A percentile compares a stretch with the other conserved stretches of the same genome.
These are phyloP conservation scores for Coemansia aciculifera DNA, from an alignment of 192 early-diverging fungal genomes.

Conservation along the genomic window DNA sequence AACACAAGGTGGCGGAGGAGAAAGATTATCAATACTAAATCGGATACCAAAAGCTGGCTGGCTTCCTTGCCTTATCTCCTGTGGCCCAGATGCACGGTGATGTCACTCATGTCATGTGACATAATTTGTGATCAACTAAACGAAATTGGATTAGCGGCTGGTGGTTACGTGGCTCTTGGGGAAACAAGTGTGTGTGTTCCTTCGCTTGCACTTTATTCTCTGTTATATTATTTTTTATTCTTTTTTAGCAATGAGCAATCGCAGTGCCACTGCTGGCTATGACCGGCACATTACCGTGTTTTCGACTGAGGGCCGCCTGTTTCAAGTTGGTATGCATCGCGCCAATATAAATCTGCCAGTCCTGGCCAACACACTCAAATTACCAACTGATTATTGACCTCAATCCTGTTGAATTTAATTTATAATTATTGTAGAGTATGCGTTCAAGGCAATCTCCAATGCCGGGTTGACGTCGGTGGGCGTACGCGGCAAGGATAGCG, in stretches of 20 bases:
- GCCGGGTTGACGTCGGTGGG: constrained; percentile 94
- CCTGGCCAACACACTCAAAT: not conserved
- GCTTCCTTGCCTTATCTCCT: not conserved
- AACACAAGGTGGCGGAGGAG: not conserved
- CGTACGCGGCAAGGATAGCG: constrained; percentile 92
- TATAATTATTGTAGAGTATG: constrained; percentile 79
- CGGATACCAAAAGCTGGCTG: not conserved
- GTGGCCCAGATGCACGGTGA: not conserved
- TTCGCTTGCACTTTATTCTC: not conserved
- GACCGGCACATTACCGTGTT: constrained; percentile 99
- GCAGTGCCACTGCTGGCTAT: constrained; percentile 70
- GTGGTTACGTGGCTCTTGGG: not conserved
- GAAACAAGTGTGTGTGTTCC: not conserved
- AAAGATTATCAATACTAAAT: not conserved
- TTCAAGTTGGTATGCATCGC: constrained; percentile 90
- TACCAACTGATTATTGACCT: not conserved
- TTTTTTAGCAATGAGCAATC: constrained; percentile 40
- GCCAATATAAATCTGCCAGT: not conserved
- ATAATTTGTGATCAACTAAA: not conserved
- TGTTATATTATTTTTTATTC: not conserved
- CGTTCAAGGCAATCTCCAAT: constrained; percentile 99
- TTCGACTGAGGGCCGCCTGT: constrained; percentile 98
- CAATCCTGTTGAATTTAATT: not conserved
- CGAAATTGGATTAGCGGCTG: not conserved
- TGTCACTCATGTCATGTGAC: not conserved